These are phyloP conservation scores for Penicillium verrucosum DNA, from an alignment of 2,329 filamentous ascomycete species.

Conservation along the genomic window DNA sequence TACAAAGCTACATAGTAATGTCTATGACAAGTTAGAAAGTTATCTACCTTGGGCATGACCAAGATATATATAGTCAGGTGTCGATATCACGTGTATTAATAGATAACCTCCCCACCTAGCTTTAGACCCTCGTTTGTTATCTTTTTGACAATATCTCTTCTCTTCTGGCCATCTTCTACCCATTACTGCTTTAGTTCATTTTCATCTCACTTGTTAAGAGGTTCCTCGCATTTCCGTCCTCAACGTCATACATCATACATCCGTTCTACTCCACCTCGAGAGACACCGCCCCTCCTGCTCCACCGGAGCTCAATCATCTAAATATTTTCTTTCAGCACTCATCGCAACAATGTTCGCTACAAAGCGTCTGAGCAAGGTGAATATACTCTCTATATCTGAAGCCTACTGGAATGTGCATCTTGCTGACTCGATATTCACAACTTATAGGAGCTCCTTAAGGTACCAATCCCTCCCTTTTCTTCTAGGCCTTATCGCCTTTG, in stretches of 20 bases:
- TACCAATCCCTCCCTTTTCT: constrained; percentile 28
- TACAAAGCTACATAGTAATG: too few species aligned
- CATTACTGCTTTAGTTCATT: not conserved
- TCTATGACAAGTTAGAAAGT: not conserved
- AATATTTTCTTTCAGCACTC: not conserved
- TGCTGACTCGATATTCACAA: constrained; percentile 22
- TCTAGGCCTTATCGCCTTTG: not conserved
- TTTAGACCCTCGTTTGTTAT: not conserved
- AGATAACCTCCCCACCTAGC: not conserved
- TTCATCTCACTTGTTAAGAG: not conserved
- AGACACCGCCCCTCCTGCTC: constrained; percentile 5
- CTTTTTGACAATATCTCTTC: not conserved
- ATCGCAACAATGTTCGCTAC: constrained; percentile 47
- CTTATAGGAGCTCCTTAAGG: constrained; percentile 54
- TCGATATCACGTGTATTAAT: constrained; percentile 2
- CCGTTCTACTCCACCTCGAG: constrained; percentile 1
- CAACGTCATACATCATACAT: constrained; percentile 11
- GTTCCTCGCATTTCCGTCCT: not conserved
- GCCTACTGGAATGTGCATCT: not conserved
- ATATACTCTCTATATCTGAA: not conserved
- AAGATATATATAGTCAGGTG: not conserved
- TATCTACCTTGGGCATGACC: not conserved
- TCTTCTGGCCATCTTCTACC: not conserved
- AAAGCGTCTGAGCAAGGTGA: constrained; percentile 49
- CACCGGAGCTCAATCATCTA: constrained; percentile 5